Base-by-base conservation (phyloP, 2,329 filamentous ascomycete genomes). In the Sphaerulina musiva region DNA sequence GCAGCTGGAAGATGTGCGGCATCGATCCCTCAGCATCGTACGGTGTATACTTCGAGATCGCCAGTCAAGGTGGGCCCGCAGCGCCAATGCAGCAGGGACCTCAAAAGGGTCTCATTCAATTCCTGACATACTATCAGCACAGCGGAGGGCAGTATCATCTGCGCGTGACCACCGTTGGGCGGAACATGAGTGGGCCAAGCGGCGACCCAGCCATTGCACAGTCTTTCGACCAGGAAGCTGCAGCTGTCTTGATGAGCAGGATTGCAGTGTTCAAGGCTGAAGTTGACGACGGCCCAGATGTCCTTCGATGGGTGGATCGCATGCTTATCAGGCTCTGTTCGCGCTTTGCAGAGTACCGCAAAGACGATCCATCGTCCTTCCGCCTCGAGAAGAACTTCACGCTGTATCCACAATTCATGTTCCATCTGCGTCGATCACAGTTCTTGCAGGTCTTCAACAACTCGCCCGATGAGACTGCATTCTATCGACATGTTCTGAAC, bases 361-460 rank as follows among this genome's bases (percentile, higher is more conserved):
- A 98, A 74, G 93, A 98, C 69, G 93, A 98, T 66, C 90, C 93
- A 11, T 95, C 92, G 4, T 97, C 92, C 0, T 98, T 98, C 82
- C 83, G 90, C 36, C 74, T 95, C 59, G 93, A 98, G 73, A 96
- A 96, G 82, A 98, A 98, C 77, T 98, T 98, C 69, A 97, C 92
- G 0, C 80, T 98, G 12, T 98, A 98, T 69, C 93, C 93, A 26
- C 93, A 98, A 70, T 98, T 98, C 75, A 98, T 98, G 93, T 98
- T 98, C 79, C 93, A 98, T 72, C 80, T 98, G 57, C 87, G 93
- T 64, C 84, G 93, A 72, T 95, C 90, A 73, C 93, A 97, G 72
- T 98, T 98, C 78, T 74, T 98, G 61, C 93, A 98, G 69, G 91
- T 98, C 54, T 98, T 98, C 81, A 98, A 98, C 78, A 98, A 97